These are phyloP conservation scores for Nakaseomyces uthaithaninus DNA, from an alignment of 1,139 yeast species.

Conservation along the genomic window DNA sequence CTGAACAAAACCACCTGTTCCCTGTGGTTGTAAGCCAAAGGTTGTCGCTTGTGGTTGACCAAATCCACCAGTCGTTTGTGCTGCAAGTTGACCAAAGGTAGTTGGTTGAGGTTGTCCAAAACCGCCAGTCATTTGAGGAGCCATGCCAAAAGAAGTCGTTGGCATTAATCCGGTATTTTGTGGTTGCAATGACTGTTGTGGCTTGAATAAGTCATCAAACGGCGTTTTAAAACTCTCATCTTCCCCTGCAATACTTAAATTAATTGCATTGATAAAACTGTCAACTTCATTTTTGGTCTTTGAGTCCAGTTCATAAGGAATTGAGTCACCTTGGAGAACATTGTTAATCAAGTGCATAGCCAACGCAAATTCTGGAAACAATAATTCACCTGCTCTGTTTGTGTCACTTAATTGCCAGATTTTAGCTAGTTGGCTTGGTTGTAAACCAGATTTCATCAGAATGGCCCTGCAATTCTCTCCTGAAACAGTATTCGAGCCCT, in stretches of 20 bases:
- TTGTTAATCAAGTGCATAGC: slow-evolving; percentile 83
- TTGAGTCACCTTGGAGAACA: slow-evolving; percentile 65
- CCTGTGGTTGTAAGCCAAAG: slow-evolving; percentile 8
- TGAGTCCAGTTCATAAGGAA: slow-evolving; percentile 67
- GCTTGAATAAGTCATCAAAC: slow-evolving; percentile 28
- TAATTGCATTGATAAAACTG: slow-evolving; percentile 81
- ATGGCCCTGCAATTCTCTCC: slow-evolving; percentile 77
- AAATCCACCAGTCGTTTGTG: slow-evolving; percentile 23
- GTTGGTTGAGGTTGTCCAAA: slow-evolving; percentile 14
- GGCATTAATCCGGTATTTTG: slow-evolving; percentile 34
- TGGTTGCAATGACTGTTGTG: slow-evolving; percentile 25
- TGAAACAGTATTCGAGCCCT: slow-evolving; percentile 65
- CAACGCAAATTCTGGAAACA: slow-evolving; percentile 92
- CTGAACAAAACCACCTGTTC: slow-evolving; percentile 3
- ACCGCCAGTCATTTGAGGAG: slow-evolving; percentile 32
- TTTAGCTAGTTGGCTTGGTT: slow-evolving; percentile 70
- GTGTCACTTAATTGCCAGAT: slow-evolving; percentile 91
- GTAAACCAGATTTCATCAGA: slow-evolving; percentile 69
- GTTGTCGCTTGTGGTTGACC: slow-evolving; percentile 10
- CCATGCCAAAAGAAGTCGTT: slow-evolving; percentile 24
- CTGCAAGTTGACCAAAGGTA: slow-evolving; percentile 29
- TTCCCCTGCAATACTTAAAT: slow-evolving; percentile 65
- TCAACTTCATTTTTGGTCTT: slow-evolving; percentile 75
- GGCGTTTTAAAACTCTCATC: slow-evolving; percentile 32
- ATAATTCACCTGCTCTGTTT: slow-evolving; percentile 69